These are phyloP conservation scores for Arabidopsis suecica DNA, from an alignment of 345 rosid genomes.

Conservation along the genomic window DNA sequence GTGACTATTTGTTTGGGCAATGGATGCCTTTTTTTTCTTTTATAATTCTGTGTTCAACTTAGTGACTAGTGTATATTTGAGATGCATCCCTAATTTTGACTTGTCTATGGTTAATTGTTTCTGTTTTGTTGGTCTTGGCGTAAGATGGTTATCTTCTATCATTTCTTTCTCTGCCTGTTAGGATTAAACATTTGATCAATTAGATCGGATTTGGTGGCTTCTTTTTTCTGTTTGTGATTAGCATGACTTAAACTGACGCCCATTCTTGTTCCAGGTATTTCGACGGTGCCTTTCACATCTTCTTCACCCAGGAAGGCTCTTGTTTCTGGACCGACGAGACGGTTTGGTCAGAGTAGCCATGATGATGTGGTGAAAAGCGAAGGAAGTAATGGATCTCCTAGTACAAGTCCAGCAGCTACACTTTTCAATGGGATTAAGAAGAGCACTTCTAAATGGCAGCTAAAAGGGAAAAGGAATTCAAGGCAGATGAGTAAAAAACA, in stretches of 20 bases:
- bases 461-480: conserved; percentile 89
- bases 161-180: not conserved
- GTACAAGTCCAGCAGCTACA: conserved; percentile 32
- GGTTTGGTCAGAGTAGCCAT: conserved; percentile 52
- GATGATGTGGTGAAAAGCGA: conserved; percentile 57
- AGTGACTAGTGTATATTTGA: not conserved
- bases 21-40: not conserved
- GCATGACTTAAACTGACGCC: conserved; percentile 25
- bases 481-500: conserved; percentile 67
- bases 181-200: conserved; percentile 6
- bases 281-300: conserved; percentile 43
- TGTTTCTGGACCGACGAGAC: conserved; percentile 53
- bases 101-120: conserved; percentile 22
- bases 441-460: conserved; percentile 80
- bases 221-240: conserved; percentile 24
- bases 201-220: conserved; percentile 12
- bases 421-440: conserved; percentile 53
- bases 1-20: not conserved
- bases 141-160: conserved; percentile 3
- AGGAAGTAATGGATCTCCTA: conserved; percentile 24
- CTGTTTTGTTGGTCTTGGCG: not conserved
- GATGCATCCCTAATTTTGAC: conserved; percentile 13
- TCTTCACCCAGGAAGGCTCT: conserved; percentile 45
- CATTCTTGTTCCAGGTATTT: conserved; percentile 53
- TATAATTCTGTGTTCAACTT: not conserved